Evolutionary conservation across 768 basidiomycete genomes (phyloP), one percentile per base, ranked within the genome.

Genomic region (Tephrocybe rancida): DNA sequence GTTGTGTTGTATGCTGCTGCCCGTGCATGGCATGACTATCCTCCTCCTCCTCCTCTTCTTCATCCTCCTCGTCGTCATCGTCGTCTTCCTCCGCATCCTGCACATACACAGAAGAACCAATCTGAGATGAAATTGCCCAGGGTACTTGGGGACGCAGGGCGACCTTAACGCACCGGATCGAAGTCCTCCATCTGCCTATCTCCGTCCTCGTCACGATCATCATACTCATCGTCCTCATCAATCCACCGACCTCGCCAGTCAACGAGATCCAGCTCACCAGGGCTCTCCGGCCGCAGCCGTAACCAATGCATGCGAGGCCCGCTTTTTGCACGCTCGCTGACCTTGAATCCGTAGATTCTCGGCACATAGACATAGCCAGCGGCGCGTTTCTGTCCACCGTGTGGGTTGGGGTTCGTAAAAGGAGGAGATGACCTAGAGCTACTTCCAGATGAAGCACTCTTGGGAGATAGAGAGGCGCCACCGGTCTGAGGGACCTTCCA

Each of bases 281-380:
- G 80, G 53, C 78, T 85, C 67, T 89, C 86, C 27, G 96, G 96
- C 54, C 96, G 78, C 69, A 94, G 69, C 50, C 97, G 80, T 69
- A 98, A 70, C 97, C 97, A 99, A 64, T 88, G 87, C 95, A 99
- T 98, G 54, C 97, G 80, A 13, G 97, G 97, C 4, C 97, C 97
- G 62, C 85, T 91, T 69, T 93, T 90, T 10, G 97, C 94, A 47
- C 92, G 79, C 69, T 99, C 97, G 66, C 89, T 95, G 24, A 99
- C 96, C 72, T 89, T 92, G 81, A 99, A 99, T 0, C 97, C 97
- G 62, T 98, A 98, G 65, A 99, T 96, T 69, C 89, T 83, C 5
- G 95, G 92, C 14, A 86, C 80, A 66, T 99, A 98, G 13, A 98
- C 84, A 67, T 87, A 85, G 4, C 92, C 92, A 25, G 85, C 82